A percentile compares a stretch with the other conserved stretches of the same genome.
These are phyloP conservation scores for Beauveria medogensis DNA, from an alignment of 2,329 filamentous ascomycete genomes.

Conservation along the genomic window DNA sequence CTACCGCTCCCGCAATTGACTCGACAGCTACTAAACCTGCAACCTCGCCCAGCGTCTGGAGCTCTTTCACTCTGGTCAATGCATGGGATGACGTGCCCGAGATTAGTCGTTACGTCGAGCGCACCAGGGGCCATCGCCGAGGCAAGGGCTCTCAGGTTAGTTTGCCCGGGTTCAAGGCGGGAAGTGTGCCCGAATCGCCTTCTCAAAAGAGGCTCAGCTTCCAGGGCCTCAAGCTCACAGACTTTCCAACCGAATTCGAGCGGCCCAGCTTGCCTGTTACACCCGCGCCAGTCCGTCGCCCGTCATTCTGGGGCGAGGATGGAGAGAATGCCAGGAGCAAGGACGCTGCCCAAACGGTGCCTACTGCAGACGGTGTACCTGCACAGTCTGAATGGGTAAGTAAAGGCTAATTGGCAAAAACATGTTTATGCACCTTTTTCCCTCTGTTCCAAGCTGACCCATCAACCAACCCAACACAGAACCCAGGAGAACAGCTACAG, in stretches of 20 bases:
- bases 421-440: not conserved
- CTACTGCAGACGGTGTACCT: constrained; percentile 74
- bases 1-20: not conserved
- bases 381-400: constrained; percentile 91
- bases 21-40: constrained; percentile 14
- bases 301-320: constrained; percentile 56
- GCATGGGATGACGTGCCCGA: constrained; percentile 90
- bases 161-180: not conserved
- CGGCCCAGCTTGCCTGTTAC: constrained; percentile 86
- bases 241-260: constrained; percentile 78
- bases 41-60: constrained; percentile 55
- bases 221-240: constrained; percentile 56
- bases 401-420: constrained; percentile 22
- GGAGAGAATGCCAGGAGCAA: constrained; percentile 35
- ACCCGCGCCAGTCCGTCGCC: constrained; percentile 67
- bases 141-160: constrained; percentile 27
- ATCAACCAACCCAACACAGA: constrained; percentile 39
- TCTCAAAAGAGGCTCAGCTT: constrained; percentile 4
- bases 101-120: constrained; percentile 80
- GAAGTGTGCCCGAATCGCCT: not conserved
- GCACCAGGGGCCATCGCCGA: constrained; percentile 55
- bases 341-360: constrained; percentile 52
- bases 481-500: constrained; percentile 62
- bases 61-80: constrained; percentile 66
- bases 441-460: too few species aligned